phyloP scores from a whole-genome alignment of 495 filamentous ascomycete species.

The Copromyces sp. region DNA sequence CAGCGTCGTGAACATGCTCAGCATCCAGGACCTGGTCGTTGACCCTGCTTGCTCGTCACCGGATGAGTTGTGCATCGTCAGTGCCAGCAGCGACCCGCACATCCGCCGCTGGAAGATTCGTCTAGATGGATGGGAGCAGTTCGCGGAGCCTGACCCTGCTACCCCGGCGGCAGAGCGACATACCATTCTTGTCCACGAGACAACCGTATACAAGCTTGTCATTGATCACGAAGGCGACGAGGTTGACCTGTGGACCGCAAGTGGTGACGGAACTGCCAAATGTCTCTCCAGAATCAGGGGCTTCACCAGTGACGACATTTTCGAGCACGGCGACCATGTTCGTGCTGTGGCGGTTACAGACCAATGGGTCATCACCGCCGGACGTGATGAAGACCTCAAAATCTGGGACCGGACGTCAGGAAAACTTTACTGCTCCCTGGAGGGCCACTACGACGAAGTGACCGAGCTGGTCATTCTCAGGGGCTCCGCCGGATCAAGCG shows the following conservation, averaged over 20 bases:
- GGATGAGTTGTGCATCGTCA: slow-evolving; percentile 52
- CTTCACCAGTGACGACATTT: slow-evolving; percentile 59
- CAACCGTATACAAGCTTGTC: slow-evolving; percentile 68
- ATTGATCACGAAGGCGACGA: slow-evolving; percentile 50
- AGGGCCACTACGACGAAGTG: slow-evolving; percentile 88
- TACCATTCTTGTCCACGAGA: slow-evolving; percentile 74
- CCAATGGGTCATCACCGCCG: slow-evolving; percentile 82
- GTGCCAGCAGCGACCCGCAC: slow-evolving; percentile 73
- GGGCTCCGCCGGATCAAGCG: slow-evolving; percentile 15
- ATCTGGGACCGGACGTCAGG: slow-evolving; percentile 74
- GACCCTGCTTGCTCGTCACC: slow-evolving; percentile 47
- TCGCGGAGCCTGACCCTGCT: slow-evolving; percentile 26
- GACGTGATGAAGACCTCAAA: slow-evolving; percentile 82
- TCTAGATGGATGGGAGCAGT: slow-evolving; percentile 34
- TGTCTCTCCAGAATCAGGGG: slow-evolving; percentile 55
- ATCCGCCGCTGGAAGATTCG: slow-evolving; percentile 63
- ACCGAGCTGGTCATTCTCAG: slow-evolving; percentile 62
- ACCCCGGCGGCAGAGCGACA: slow-evolving; percentile 34
- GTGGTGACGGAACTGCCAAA: slow-evolving; percentile 73
- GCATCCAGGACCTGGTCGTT: slow-evolving; percentile 62
- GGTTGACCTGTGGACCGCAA: slow-evolving; percentile 80
- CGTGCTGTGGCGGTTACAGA: slow-evolving; percentile 64
- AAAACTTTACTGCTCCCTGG: slow-evolving; percentile 62
- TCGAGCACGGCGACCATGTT: slow-evolving; percentile 82
- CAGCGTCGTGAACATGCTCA: slow-evolving; percentile 53